phyloP scores from a whole-genome alignment of 2,329 filamentous ascomycete species.

The Fusarium praegraminearum region DNA sequence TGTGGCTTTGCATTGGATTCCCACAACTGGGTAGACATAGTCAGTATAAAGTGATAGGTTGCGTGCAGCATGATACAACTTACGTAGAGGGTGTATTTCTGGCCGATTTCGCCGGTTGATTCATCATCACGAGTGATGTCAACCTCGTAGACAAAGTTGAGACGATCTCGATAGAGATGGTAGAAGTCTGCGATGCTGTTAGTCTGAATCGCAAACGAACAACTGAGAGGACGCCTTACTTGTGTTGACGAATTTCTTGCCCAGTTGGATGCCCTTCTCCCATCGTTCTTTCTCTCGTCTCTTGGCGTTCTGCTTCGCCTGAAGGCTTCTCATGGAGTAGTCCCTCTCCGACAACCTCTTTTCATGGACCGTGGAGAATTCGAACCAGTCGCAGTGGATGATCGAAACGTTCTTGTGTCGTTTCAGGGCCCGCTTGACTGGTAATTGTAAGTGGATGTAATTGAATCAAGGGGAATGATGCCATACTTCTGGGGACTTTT shows the following conservation, averaged over 20 bases:
- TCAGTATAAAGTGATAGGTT: neutral
- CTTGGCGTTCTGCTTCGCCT: slow-evolving; percentile 49
- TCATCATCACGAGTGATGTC: slow-evolving; percentile 67
- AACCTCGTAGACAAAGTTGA: slow-evolving; percentile 73
- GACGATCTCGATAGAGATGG: slow-evolving; percentile 72
- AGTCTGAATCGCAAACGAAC: neutral
- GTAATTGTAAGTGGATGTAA: neutral
- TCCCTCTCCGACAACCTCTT: slow-evolving; percentile 49
- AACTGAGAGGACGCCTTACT: slow-evolving; percentile 51
- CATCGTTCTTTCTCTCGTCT: slow-evolving; percentile 51
- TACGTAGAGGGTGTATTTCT: slow-evolving; percentile 72
- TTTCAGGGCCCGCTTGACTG: slow-evolving; percentile 56
- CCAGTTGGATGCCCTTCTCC: slow-evolving; percentile 56
- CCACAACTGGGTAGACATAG: slow-evolving; percentile 66
- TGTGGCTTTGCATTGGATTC: slow-evolving; percentile 70
- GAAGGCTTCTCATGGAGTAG: slow-evolving; percentile 58
- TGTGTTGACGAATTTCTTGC: slow-evolving; percentile 60
- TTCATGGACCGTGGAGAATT: slow-evolving; percentile 56
- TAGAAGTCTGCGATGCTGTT: slow-evolving; percentile 62
- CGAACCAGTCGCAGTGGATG: slow-evolving; percentile 66
- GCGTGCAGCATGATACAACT: slow-evolving; percentile 46
- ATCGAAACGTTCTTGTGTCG: slow-evolving; percentile 55
- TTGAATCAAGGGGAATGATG: neutral
- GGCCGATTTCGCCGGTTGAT: slow-evolving; percentile 60
- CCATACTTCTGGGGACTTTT: slow-evolving; percentile 53